phyloP scores from a whole-genome alignment of 371 early-diverging fungal species.

The Spraguea lophii region DNA sequence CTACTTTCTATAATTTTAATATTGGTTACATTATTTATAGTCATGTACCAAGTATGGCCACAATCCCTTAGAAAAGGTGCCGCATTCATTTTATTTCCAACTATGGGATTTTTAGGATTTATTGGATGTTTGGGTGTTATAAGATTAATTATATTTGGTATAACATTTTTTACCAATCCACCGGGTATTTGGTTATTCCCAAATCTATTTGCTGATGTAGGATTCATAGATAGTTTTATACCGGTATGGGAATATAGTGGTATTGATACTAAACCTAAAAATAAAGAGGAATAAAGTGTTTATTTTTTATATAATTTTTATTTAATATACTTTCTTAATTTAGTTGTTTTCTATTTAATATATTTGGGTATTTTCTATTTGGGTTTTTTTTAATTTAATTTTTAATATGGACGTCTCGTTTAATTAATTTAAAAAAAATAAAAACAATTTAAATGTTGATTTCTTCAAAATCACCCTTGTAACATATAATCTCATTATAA shows the following conservation, averaged over 20 bases:
- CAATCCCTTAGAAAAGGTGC: conserved; percentile 56
- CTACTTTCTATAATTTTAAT: conserved; percentile 58
- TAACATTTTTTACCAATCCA: conserved; percentile 54
- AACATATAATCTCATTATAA: too few species aligned
- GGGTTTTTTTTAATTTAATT: too few species aligned
- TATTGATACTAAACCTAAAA: conserved; percentile 5
- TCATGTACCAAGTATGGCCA: conserved; percentile 95
- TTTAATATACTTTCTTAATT: too few species aligned
- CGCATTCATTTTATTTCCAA: conserved; percentile 62
- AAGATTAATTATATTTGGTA: conserved; percentile 63
- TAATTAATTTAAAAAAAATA: too few species aligned
- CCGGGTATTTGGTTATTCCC: conserved; percentile 96
- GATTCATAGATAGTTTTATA: conserved; percentile 80
- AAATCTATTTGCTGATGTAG: conserved; percentile 88
- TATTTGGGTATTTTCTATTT: too few species aligned
- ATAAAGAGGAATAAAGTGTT: too few species aligned
- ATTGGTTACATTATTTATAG: conserved; percentile 58
- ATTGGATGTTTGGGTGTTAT: conserved; percentile 69
- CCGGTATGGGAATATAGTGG: conserved; percentile 67
- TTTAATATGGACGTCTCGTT: too few species aligned
- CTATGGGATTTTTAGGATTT: conserved; percentile 57
- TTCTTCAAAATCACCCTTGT: too few species aligned
- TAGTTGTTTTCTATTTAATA: too few species aligned
- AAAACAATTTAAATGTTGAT: too few species aligned
- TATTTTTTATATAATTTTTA: too few species aligned